These are phyloP conservation scores for Cucurbita maxima DNA, from an alignment of 306 rosid species.

Conservation along the genomic window DNA sequence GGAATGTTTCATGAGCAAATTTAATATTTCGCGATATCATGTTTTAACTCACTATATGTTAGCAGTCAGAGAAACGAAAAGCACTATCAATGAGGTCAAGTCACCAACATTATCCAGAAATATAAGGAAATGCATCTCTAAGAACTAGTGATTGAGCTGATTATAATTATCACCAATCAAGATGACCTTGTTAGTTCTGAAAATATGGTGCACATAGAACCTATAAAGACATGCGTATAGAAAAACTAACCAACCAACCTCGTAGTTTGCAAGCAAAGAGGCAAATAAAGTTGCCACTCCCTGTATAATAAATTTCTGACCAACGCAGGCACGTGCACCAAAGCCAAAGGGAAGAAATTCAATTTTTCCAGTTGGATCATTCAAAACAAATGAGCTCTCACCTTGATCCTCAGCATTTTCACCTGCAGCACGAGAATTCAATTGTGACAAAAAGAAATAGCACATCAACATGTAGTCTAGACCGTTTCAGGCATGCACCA, in stretches of 20 bases:
- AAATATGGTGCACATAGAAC: not conserved
- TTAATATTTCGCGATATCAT: not conserved
- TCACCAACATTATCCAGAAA: not conserved
- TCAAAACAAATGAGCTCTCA: conserved; percentile 26
- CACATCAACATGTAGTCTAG: not conserved
- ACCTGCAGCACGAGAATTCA: conserved; percentile 18
- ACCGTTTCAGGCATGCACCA: not conserved
- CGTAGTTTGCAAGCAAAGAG: conserved; percentile 36
- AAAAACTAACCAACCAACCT: conserved; percentile 32
- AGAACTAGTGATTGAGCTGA: not conserved
- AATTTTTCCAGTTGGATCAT: conserved; percentile 45
- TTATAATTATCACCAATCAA: not conserved
- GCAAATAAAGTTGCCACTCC: conserved; percentile 44
- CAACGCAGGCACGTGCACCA: conserved; percentile 57
- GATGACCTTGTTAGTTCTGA: not conserved
- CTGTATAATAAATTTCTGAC: conserved; percentile 54
- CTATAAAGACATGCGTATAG: not conserved
- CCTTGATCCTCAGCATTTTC: conserved; percentile 17
- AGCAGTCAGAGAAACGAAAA: not conserved
- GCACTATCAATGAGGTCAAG: not conserved
- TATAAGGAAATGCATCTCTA: not conserved
- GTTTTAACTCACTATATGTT: not conserved
- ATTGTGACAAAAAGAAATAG: not conserved
- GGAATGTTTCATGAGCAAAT: not conserved
- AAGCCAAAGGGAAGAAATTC: conserved; percentile 76